Evolutionary conservation across 257 asterid species (phyloP).

Genomic region (Solanum stenotomum): DNA sequence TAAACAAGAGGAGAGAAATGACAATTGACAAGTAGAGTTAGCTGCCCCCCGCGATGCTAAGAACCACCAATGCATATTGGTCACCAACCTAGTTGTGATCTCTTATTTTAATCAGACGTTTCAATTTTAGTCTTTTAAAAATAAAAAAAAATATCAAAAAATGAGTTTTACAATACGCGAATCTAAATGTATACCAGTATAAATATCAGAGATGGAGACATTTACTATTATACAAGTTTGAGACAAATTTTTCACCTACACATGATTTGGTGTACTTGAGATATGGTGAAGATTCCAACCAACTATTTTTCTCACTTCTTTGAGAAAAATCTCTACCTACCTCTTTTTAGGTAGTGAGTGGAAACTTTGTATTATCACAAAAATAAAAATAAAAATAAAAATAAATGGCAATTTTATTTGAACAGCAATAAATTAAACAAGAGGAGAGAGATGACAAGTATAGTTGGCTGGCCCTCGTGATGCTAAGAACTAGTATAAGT

Average conservation of each 20-base stretch:
- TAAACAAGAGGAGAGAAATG: background rate
- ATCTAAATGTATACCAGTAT: no score
- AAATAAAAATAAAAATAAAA: no score
- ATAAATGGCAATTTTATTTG: background rate
- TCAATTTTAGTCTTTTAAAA: no score
- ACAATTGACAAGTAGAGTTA: background rate
- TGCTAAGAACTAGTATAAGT: background rate
- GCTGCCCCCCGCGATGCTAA: background rate
- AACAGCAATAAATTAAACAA: background rate
- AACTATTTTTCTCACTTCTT: background rate
- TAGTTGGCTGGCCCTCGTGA: background rate
- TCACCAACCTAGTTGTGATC: background rate
- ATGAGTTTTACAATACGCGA: rapidly evolving
- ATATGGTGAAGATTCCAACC: background rate
- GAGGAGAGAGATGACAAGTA: background rate
- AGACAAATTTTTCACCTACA: background rate
- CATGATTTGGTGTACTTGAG: background rate
- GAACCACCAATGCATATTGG: background rate
- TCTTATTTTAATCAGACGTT: background rate
- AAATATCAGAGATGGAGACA: background rate
- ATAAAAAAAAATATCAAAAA: no score
- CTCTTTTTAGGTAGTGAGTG: background rate
- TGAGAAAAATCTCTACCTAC: background rate
- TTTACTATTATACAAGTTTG: background rate
- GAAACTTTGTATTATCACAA: background rate